These are phyloP conservation scores for Heliamphora pulchella DNA, from an alignment of 179 eudicot species.

Conservation along the genomic window DNA sequence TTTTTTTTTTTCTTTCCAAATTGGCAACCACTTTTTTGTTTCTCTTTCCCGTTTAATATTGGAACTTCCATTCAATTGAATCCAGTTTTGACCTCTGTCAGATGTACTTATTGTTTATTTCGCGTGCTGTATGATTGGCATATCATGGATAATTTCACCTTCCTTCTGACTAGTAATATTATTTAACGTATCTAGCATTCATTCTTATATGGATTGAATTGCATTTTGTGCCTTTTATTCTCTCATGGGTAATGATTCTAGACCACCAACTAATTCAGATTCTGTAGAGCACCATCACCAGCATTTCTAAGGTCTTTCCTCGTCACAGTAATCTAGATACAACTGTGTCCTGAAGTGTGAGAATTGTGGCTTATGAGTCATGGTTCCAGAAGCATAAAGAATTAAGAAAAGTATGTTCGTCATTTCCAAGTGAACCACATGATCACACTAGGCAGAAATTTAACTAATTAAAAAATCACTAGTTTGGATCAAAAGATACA, in stretches of 20 bases:
- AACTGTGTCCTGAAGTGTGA: too few species aligned
- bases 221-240: not conserved
- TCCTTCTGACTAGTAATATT: not conserved
- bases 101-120: not conserved
- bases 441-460: too few species aligned
- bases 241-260: not conserved
- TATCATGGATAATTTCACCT: not conserved
- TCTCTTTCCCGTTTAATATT: not conserved
- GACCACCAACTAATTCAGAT: not conserved
- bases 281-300: not conserved
- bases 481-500: too few species aligned
- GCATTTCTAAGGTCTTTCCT: not conserved
- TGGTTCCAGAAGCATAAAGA: not conserved
- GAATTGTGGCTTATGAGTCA: not conserved
- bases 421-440: not conserved
- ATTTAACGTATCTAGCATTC: not conserved
- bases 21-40: not conserved
- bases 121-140: too few species aligned
- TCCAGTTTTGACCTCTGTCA: not conserved
- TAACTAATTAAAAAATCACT: too few species aligned
- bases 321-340: too few species aligned
- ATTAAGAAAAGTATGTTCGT: not conserved
- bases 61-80: not conserved
- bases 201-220: not conserved
- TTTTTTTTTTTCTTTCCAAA: too few species aligned